Conservation (phyloP, 441 rosid species). For the Isatis lusitanica region DNA sequence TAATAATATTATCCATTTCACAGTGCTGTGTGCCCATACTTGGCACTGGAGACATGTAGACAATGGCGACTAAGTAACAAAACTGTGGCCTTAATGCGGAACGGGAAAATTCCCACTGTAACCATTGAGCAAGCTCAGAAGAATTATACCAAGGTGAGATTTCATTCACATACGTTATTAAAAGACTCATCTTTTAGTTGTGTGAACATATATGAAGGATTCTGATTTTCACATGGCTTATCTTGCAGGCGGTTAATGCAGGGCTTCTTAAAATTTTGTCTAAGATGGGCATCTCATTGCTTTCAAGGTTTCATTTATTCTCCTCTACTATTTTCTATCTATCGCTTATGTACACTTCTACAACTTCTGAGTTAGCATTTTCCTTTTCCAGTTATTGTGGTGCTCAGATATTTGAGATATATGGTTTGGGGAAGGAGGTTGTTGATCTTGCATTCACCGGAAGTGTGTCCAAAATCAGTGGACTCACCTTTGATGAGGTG, state of each 20-base stretch:
- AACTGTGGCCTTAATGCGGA: constrained; percentile 93
- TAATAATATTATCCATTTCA: neutral
- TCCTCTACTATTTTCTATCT: neutral
- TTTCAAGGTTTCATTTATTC: constrained; percentile 67
- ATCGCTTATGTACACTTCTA: constrained; percentile 1
- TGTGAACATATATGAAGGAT: constrained; percentile 2
- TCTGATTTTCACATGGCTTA: constrained; percentile 6
- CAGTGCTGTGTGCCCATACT: constrained; percentile 95
- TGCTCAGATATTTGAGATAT: constrained; percentile 98
- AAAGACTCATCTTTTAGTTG: neutral
- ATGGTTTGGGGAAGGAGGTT: constrained; percentile 87
- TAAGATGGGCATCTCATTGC: constrained; percentile 98
- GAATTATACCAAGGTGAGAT: constrained; percentile 81
- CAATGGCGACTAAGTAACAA: constrained; percentile 97
- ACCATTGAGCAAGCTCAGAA: constrained; percentile 97
- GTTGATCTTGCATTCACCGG: constrained; percentile 90
- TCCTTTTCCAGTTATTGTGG: constrained; percentile 81
- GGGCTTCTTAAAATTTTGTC: constrained; percentile 97
- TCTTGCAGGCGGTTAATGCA: constrained; percentile 82
- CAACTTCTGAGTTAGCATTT: constrained; percentile 34
- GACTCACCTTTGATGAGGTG: constrained; percentile 95
- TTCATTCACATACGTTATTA: neutral
- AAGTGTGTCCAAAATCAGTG: constrained; percentile 84
- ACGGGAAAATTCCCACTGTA: constrained; percentile 97
- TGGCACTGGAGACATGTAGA: constrained; percentile 96